phyloP scores from a whole-genome alignment of 371 early-diverging fungal genomes.

The Pancytospora philotis region DNA sequence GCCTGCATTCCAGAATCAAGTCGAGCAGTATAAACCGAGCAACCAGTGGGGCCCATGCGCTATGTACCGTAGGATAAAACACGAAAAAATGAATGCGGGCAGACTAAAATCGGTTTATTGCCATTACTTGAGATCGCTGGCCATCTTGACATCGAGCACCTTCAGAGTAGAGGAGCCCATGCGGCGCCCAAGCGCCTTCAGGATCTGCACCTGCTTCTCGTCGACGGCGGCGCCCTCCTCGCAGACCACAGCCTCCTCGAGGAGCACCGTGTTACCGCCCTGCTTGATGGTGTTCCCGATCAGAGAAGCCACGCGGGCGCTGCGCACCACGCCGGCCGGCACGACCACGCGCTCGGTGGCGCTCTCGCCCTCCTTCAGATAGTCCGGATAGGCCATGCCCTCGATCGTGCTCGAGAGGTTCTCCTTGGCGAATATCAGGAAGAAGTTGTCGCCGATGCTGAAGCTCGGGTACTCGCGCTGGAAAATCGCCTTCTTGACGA shows the following conservation, averaged over 20 bases:
- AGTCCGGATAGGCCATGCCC: neutral
- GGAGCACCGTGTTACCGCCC: constrained; percentile 11
- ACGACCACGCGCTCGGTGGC: constrained; percentile 4
- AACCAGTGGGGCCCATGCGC: no score
- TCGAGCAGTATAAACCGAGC: no score
- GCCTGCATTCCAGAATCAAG: no score
- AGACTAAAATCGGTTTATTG: no score
- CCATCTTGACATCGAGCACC: neutral
- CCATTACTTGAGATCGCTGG: no score
- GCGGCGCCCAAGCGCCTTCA: neutral
- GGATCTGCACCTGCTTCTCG: constrained; percentile 12
- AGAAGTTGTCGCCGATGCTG: constrained; percentile 7
- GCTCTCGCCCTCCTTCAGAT: constrained; percentile 7
- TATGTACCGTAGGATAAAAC: no score
- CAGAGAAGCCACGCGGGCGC: neutral
- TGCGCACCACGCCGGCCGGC: neutral
- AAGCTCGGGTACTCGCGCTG: constrained; percentile 3
- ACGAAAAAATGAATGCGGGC: no score
- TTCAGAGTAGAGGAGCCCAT: neutral
- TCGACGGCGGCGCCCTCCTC: constrained; percentile 2
- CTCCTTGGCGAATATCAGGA: constrained; percentile 9
- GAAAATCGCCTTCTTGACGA: constrained; percentile 18
- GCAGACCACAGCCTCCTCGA: constrained; percentile 31
- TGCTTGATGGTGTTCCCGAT: neutral
- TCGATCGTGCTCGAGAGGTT: neutral